Base-by-base conservation (phyloP, 2,329 filamentous ascomycete genomes). In the Thelonectria rubi region DNA sequence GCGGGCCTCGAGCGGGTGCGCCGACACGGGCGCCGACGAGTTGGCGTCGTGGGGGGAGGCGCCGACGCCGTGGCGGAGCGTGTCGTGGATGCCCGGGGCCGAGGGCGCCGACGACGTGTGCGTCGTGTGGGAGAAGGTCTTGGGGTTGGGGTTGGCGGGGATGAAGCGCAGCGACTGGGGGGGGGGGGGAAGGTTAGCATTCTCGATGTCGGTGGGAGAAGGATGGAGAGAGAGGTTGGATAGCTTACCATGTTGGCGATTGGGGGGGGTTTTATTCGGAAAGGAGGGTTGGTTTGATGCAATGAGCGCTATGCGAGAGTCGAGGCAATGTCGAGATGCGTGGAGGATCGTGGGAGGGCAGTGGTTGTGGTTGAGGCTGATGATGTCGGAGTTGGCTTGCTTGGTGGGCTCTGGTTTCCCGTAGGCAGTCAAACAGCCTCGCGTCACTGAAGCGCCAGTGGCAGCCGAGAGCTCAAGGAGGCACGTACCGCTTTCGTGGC, bases 21-120 rank as follows among this genome's bases (percentile, higher is more conserved):
- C 81, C 45, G 77, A 80, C 65, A 86, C 80, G n/a, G 90, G 82
- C 49, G 75, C 69, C 62, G 78, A 73, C 59, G 80, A 73, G 54
- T 80, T 76, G 55, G 80, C 75, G 60, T 84, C 78, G 68, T 78
- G 75, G 67, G 87, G 77, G 51, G 86, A 82, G n/a, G 87, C 88
- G 70, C 88, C 88, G 68, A 97, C 85, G 79, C 94, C 93, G 65
- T 89, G 84, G 74, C 95, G 94, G 71, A 99, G 91, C 17, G 91
- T 94, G 82, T 98, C 95, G 84, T 96, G 94, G 66, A 98, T 84
- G 70, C 94, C 94, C 0, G 94, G 94, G 15, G 93, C 94, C 1
- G 94, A 97, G 70, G 95, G 95, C 4, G 95, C 95, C 58, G 86
- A 88, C 71, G 86, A 84, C 67, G 84, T 85, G 75, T 84, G 78